Evolutionary conservation across 2,329 filamentous ascomycete genomes (phyloP).

Genomic region (Fusarium citri): DNA sequence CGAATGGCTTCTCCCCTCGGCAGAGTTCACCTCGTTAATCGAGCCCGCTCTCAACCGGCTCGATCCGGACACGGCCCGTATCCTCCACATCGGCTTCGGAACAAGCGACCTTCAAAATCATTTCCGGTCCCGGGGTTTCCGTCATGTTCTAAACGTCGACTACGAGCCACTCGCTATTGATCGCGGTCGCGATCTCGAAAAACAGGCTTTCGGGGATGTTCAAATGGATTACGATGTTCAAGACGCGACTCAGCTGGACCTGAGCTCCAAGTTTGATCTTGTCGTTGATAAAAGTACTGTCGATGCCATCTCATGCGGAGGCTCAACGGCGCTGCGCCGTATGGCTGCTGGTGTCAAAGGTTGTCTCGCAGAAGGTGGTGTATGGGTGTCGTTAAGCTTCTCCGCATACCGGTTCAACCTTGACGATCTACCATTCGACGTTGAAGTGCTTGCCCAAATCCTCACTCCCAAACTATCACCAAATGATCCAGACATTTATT

Average conservation of each 20-base stretch:
- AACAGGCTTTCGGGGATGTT: constrained; percentile 57
- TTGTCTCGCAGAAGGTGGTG: constrained; percentile 51
- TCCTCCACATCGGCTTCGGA: constrained; percentile 62
- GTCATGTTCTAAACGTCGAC: constrained; percentile 60
- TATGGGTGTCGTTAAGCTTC: constrained; percentile 63
- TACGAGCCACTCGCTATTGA: constrained; percentile 62
- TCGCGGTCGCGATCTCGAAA: constrained; percentile 56
- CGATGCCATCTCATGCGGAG: constrained; percentile 62
- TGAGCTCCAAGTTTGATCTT: constrained; percentile 52
- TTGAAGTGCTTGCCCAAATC: constrained; percentile 57
- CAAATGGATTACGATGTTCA: constrained; percentile 57
- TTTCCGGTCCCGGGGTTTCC: constrained; percentile 57
- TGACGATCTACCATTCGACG: constrained; percentile 54
- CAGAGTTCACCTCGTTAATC: constrained; percentile 55
- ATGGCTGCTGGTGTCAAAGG: constrained; percentile 55
- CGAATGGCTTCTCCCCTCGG: constrained; percentile 61
- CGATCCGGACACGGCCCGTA: constrained; percentile 42
- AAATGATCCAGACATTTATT: constrained; percentile 60
- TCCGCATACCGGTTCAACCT: constrained; percentile 57
- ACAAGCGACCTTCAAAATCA: constrained; percentile 63
- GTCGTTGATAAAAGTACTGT: constrained; percentile 63
- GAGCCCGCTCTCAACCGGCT: constrained; percentile 52
- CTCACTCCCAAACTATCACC: constrained; percentile 54
- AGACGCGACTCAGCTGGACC: constrained; percentile 57
- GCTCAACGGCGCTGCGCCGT: constrained; percentile 50